Percentiles rank a stretch among this genome's conserved stretches.
These are phyloP conservation scores for Melaleuca alternifolia DNA, from an alignment of 345 rosid species.

Conservation along the genomic window DNA sequence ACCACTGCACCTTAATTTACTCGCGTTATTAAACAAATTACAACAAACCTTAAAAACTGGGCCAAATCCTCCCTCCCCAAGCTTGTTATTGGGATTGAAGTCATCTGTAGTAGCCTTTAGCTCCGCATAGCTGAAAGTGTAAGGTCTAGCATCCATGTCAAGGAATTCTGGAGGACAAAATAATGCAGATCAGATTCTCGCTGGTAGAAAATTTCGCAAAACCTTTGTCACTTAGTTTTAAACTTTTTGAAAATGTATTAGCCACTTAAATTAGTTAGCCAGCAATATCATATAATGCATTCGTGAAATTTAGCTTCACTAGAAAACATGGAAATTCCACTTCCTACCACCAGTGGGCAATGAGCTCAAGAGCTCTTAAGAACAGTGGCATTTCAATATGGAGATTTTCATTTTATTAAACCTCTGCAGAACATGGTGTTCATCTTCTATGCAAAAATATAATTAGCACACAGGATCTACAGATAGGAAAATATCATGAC, in stretches of 20 bases:
- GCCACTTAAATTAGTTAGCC: neutral
- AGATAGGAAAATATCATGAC: no score
- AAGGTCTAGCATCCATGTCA: slow-evolving; percentile 40
- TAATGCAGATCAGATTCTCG: neutral
- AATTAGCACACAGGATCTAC: no score
- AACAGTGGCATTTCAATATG: neutral
- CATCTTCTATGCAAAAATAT: no score
- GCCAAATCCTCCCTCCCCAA: slow-evolving; percentile 90
- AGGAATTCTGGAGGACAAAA: slow-evolving; percentile 24
- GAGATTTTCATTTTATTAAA: neutral
- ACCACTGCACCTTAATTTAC: neutral
- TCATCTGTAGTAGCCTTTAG: slow-evolving; percentile 57
- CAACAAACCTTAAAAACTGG: slow-evolving; percentile 32
- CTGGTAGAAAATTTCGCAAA: neutral
- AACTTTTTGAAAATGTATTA: neutral
- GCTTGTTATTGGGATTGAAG: slow-evolving; percentile 52
- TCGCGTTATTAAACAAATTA: neutral
- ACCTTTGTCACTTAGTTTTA: neutral
- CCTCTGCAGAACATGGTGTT: no score
- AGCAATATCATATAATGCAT: neutral
- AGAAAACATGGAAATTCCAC: neutral
- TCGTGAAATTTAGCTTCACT: neutral
- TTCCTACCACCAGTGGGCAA: neutral
- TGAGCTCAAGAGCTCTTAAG: neutral
- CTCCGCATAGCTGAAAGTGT: slow-evolving; percentile 52